Base-by-base conservation (phyloP, 805 yeast genomes). In the Yarrowia porcina region DNA sequence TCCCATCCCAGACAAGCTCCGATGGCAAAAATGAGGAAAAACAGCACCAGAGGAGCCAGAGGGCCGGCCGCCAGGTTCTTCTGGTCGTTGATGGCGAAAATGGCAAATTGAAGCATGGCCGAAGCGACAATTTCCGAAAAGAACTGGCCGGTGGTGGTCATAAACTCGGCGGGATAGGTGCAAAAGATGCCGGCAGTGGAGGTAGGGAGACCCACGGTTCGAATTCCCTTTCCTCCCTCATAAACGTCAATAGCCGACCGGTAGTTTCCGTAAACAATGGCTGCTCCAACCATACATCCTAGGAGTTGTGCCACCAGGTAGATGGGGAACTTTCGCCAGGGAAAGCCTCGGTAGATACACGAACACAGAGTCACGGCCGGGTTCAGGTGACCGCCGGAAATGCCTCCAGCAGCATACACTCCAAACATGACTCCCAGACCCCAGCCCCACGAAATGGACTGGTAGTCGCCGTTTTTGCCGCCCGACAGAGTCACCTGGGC, bases 331-430 rank as follows among this genome's bases (percentile, higher is more conserved):
- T 82, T 81, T 61, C 72, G 73, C 74, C 80, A 74, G 27, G 85
- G 85, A 68, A 82, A 82, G 8, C 80, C 80, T 71, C 86, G 77
- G 67, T 73, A 82, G 12, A 79, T 68, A 65, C 80, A 81, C 67
- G 79, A 75, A 10, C 78, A 70, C 9, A 82, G 56, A 1, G 85
- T 81, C 35, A 82, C 77, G 63, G 83, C 81, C 3, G 85, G 84
- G 70, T 82, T 82, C 64, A 82, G 69, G 70, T 82, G 86, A n/a
- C 82, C 86, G 68, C 84, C 85, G 38, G 84, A 81, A 61, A 82
- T 74, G 66, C 86, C 86, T 64, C 84, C 84, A 41, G 83, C 76
- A 8, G 76, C 73, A 61, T 76, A 74, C 67, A 80, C 80, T 54
- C 85, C 86, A 69, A 81, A 69, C 68, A 80, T 79, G 38, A 80